These are phyloP conservation scores for Sphaerulina musiva DNA, from an alignment of 2,329 filamentous ascomycete genomes.

Conservation along the genomic window DNA sequence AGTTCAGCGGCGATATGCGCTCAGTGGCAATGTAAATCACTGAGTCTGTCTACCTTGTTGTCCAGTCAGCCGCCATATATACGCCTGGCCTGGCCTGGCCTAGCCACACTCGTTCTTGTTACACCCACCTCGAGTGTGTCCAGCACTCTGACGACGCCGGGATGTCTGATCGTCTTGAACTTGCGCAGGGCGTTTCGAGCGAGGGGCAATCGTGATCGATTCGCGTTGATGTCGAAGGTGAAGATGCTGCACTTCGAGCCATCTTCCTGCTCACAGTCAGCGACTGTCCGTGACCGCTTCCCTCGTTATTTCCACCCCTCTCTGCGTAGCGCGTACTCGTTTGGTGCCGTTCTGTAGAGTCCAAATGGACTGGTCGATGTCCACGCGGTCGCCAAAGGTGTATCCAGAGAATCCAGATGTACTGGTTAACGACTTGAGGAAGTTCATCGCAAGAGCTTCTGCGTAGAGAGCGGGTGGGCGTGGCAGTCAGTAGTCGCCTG, in stretches of 20 bases:
- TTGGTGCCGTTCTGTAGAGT: conserved; percentile 91
- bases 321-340: conserved; percentile 52
- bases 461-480: too few species aligned
- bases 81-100: background rate
- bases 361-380: conserved; percentile 92
- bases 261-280: conserved; percentile 61
- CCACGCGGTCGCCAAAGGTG: conserved; percentile 84
- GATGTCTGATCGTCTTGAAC: conserved; percentile 84
- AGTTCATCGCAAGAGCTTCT: conserved; percentile 65
- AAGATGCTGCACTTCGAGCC: conserved; percentile 93
- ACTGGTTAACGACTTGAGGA: conserved; percentile 65
- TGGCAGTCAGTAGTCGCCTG: too few species aligned
- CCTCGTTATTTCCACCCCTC: background rate
- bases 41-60: conserved; percentile 65
- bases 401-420: conserved; percentile 82
- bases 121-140: conserved; percentile 82
- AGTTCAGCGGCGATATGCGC: conserved; percentile 74
- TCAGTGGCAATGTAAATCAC: conserved; percentile 97
- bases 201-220: conserved; percentile 73
- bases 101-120: background rate
- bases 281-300: background rate
- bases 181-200: conserved; percentile 93
- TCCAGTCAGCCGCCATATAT: conserved; percentile 29
- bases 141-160: conserved; percentile 86
- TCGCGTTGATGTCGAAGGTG: conserved; percentile 80